Evolutionary conservation across 1,139 yeast genomes (phyloP).

Genomic region (Starmera stellimalicola): DNA sequence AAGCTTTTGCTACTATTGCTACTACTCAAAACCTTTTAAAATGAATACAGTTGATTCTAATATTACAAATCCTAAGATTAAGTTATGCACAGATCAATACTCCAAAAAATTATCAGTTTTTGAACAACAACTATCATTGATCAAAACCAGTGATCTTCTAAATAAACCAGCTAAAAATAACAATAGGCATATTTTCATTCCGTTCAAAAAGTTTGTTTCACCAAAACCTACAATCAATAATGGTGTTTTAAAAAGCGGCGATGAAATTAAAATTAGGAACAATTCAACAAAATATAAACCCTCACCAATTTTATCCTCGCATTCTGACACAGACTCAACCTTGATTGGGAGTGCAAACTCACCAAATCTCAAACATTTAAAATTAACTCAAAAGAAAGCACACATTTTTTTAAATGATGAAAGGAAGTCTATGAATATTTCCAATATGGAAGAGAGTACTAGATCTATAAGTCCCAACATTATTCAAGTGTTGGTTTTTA

Average conservation of each 20-base stretch:
- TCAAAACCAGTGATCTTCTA: background rate
- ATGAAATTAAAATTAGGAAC: no score
- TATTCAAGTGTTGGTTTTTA: background rate
- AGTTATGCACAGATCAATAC: background rate
- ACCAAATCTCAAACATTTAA: background rate
- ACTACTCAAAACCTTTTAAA: no score
- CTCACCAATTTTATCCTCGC: no score
- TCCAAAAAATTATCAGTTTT: background rate
- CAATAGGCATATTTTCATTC: background rate
- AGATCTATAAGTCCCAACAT: no score
- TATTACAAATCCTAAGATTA: background rate
- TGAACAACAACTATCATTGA: constrained; percentile 1
- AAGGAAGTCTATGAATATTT: no score
- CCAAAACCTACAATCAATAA: background rate
- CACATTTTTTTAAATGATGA: background rate
- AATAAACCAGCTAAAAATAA: background rate
- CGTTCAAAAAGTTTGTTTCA: background rate
- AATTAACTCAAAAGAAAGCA: background rate
- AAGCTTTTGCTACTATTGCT: no score
- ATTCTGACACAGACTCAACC: no score
- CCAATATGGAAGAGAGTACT: no score
- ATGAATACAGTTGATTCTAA: no score
- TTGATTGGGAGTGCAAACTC: background rate
- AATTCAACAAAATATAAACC: no score
- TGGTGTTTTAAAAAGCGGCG: no score